Base-by-base conservation (phyloP, 1,139 yeast genomes). In the Nadsonia commutata region DNA sequence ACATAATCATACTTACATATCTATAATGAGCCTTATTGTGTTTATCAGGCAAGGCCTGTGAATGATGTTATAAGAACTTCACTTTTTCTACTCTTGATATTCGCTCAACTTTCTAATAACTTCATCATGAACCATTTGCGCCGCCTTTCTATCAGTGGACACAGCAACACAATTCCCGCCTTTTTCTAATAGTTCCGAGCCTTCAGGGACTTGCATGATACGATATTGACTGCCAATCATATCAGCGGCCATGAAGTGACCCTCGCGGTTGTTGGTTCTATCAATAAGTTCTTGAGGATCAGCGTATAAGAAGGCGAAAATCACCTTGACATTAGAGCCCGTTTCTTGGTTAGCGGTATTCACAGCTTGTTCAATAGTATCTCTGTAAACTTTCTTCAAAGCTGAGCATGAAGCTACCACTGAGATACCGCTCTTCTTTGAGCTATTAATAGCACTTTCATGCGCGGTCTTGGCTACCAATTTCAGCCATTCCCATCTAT, bases 401-500 rank as follows among this genome's bases (percentile, higher is more conserved):
- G 90, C 79, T 1, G 96, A 86, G 57, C 98, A 90, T 2, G 94
- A 74, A 1, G 81, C 81, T 13, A 90, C 72, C 18, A 62, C 56
- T 27, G 31, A 16, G 4, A 52, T 52, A 40, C 64, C 60, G 2
- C 51, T 53, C 7, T 60, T 50, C 2, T 59, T 56, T 8, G 53
- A 43, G 11, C 77, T 67, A 41, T 62, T 54, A 0, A 53, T 53
- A 2, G 70, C 62, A 0, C 78, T 64, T 6, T 52, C 54, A 18
- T 49, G 36, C 13, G 55, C 45, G 18, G 42, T 40, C 17, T 55
- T 51, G 1, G 84, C 70, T 5, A 85, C 59, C 39, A 60, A 57
- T 40, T 67, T 61, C 22, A 90, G 67, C 98, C 98, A 90, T 1
- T 72, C 90, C 88, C 90, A 82, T 47, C 98, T 66, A 59, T 90